Percentiles rank a stretch among this genome's conserved stretches.
phyloP scores from a whole-genome alignment of 208 protist species.

The Vickermania ingenoplastis region DNA sequence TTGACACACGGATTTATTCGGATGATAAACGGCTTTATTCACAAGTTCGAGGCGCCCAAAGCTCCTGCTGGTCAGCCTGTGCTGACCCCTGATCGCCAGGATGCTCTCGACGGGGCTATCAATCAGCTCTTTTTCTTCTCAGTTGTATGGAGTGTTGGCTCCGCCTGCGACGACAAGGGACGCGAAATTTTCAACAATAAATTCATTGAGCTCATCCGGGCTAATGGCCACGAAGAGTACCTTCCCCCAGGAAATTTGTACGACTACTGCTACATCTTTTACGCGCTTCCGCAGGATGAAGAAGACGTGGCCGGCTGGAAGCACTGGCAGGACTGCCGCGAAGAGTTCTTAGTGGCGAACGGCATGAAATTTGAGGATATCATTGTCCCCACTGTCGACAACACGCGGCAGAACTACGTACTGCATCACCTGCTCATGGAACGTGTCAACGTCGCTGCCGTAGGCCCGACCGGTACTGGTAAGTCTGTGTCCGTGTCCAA shows the following conservation, averaged over 20 bases:
- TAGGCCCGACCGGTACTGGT: slow-evolving; percentile 91
- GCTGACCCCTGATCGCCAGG: slow-evolving; percentile 29
- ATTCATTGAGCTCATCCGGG: slow-evolving; percentile 55
- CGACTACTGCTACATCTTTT: slow-evolving; percentile 88
- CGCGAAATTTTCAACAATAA: slow-evolving; percentile 86
- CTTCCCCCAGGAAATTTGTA: slow-evolving; percentile 81
- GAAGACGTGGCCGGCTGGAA: slow-evolving; percentile 53
- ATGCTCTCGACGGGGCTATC: slow-evolving; percentile 40
- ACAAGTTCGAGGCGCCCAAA: slow-evolving; percentile 35
- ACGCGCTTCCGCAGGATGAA: slow-evolving; percentile 17
- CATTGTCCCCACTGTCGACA: slow-evolving; percentile 91
- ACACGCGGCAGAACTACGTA: slow-evolving; percentile 86
- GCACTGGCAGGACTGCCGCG: slow-evolving; percentile 57
- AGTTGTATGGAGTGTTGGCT: slow-evolving; percentile 95
- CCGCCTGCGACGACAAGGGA: slow-evolving; percentile 83
- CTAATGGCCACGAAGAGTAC: slow-evolving; percentile 25
- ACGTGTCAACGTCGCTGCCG: slow-evolving; percentile 76
- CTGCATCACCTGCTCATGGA: slow-evolving; percentile 65
- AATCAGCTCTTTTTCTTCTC: slow-evolving; percentile 93
- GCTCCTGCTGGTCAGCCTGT: slow-evolving; percentile 16
- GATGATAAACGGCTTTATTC: slow-evolving; percentile 89
- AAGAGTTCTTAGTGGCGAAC: slow-evolving; percentile 31
- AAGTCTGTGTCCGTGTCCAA: slow-evolving; percentile 88
- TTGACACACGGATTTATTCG: slow-evolving; percentile 89
- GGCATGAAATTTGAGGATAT: slow-evolving; percentile 85